phyloP scores from a whole-genome alignment of 2,329 filamentous ascomycete genomes.

The Xylaria sp. region DNA sequence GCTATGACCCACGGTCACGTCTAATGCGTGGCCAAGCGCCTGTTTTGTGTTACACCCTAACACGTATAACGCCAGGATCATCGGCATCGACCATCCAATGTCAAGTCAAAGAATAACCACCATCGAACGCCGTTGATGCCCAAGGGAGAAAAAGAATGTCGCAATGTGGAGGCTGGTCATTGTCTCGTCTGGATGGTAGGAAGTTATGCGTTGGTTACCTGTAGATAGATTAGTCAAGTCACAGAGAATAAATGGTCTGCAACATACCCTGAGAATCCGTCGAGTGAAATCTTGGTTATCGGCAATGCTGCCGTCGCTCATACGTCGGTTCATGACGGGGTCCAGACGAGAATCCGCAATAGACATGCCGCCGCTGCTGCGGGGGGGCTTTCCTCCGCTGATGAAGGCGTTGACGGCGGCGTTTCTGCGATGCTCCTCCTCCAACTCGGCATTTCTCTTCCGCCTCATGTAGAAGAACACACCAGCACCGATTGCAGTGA shows the following conservation, averaged over 20 bases:
- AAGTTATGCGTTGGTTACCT: slow-evolving; percentile 45
- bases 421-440: slow-evolving; percentile 84
- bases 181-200: slow-evolving; percentile 38
- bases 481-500: slow-evolving; percentile 70
- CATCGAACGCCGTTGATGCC: slow-evolving; percentile 45
- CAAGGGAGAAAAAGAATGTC: slow-evolving; percentile 39
- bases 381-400: slow-evolving; percentile 65
- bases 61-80: slow-evolving; percentile 44
- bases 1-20: slow-evolving; percentile 30
- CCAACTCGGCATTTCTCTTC: slow-evolving; percentile 75
- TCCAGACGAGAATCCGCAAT: slow-evolving; percentile 86
- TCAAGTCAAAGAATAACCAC: slow-evolving; percentile 39
- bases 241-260: not conserved
- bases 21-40: slow-evolving; percentile 32
- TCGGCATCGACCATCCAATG: slow-evolving; percentile 42
- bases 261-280: slow-evolving; percentile 86
- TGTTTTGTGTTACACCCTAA: slow-evolving; percentile 38
- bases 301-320: slow-evolving; percentile 94
- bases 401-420: slow-evolving; percentile 80
- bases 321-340: slow-evolving; percentile 80
- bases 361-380: slow-evolving; percentile 68
- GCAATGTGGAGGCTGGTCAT: slow-evolving; percentile 43
- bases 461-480: slow-evolving; percentile 76
- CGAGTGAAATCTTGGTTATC: slow-evolving; percentile 97
- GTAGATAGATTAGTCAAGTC: slow-evolving; percentile 11